phyloP scores from a whole-genome alignment of 2,329 filamentous ascomycete species.

The Rhexocercosporidium sp. region DNA sequence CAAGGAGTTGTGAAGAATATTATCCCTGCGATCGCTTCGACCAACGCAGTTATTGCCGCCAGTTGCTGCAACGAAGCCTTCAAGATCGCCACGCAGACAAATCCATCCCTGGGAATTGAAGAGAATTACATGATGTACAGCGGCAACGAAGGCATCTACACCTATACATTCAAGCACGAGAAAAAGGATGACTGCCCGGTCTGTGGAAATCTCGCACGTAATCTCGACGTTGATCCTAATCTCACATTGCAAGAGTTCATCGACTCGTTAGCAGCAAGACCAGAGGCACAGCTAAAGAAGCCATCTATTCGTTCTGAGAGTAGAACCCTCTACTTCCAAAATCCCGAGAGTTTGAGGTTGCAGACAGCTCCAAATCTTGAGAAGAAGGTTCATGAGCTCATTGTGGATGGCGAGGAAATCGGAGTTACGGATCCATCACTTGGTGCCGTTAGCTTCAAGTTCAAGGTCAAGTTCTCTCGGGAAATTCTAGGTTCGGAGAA shows the following conservation, averaged over 20 bases:
- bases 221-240: conserved; percentile 72
- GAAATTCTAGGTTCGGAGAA: conserved; percentile 15
- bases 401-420: conserved; percentile 84
- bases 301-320: conserved; percentile 82
- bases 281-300: conserved; percentile 92
- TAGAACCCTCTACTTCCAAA: conserved; percentile 90
- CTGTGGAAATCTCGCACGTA: conserved; percentile 82
- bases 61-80: conserved; percentile 96
- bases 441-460: conserved; percentile 49
- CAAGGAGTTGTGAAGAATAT: conserved; percentile 99
- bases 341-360: conserved; percentile 79
- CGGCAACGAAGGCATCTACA: conserved; percentile 94
- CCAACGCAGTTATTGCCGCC: conserved; percentile 94
- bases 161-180: conserved; percentile 94
- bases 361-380: conserved; percentile 82
- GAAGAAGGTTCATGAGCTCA: conserved; percentile 77
- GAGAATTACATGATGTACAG: conserved; percentile 99
- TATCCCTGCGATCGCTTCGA: conserved; percentile 96
- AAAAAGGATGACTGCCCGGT: conserved; percentile 95
- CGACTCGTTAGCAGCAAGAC: conserved; percentile 79
- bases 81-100: conserved; percentile 85
- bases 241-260: conserved; percentile 83
- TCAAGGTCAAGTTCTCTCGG: conserved; percentile 38
- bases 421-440: conserved; percentile 94
- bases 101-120: conserved; percentile 77